phyloP scores from a whole-genome alignment of 2,329 filamentous ascomycete genomes.

The Nemania serpens region DNA sequence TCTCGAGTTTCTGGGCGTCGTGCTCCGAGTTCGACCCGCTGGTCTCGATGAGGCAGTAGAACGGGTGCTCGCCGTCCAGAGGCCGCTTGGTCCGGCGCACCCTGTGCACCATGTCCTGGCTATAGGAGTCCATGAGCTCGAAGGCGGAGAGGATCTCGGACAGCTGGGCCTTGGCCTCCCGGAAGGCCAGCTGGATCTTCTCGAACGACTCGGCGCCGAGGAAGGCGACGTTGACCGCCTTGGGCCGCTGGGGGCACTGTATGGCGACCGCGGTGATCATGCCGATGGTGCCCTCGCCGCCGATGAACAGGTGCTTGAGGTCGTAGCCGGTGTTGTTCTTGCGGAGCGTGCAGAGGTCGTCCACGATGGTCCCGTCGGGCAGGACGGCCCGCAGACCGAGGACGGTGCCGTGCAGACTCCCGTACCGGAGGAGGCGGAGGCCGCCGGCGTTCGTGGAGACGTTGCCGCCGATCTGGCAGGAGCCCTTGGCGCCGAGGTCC shows the following conservation, averaged over 20 bases:
- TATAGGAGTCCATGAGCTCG: constrained; percentile 91
- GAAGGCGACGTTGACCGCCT: constrained; percentile 92
- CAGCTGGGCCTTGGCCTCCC: constrained; percentile 85
- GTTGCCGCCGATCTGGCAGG: constrained; percentile 95
- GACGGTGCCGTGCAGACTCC: constrained; percentile 90
- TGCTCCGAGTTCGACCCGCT: constrained; percentile 94
- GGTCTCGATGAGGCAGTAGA: constrained; percentile 97
- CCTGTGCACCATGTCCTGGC: constrained; percentile 75
- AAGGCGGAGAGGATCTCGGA: constrained; percentile 97
- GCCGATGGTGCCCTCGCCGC: constrained; percentile 91
- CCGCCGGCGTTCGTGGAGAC: constrained; percentile 95
- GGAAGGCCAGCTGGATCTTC: constrained; percentile 83
- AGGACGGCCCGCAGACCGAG: constrained; percentile 92
- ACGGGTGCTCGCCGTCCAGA: constrained; percentile 81
- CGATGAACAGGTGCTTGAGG: constrained; percentile 77
- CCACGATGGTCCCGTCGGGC: constrained; percentile 87
- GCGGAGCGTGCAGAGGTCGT: constrained; percentile 84
- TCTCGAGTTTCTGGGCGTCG: constrained; percentile 87
- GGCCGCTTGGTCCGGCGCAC: constrained; percentile 80
- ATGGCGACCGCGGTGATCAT: constrained; percentile 91
- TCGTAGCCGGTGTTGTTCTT: constrained; percentile 99
- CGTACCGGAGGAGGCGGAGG: constrained; percentile 85
- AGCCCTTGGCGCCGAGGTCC: constrained; percentile 96
- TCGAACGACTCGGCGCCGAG: constrained; percentile 91
- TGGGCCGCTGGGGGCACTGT: constrained; percentile 83